Conservation (phyloP, 352 stramenopile species). For the Pythium monospermum region DNA sequence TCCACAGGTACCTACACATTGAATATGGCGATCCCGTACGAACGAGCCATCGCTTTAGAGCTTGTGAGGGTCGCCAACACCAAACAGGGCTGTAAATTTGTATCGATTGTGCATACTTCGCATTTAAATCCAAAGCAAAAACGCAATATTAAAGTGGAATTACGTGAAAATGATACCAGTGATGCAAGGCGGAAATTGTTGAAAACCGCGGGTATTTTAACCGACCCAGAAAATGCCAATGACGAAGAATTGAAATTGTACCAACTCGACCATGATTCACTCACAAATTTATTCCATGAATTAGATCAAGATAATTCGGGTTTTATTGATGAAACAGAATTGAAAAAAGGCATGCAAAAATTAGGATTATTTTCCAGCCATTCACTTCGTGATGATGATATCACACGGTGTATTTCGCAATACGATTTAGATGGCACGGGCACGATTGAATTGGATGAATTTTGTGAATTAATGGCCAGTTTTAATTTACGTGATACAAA, state of each 20-base stretch:
- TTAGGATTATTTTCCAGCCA: conserved; percentile 27
- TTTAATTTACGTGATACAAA: too few relatives aligned
- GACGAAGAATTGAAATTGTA: conserved; percentile 27
- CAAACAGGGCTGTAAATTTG: conserved; percentile 78
- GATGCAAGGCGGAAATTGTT: conserved; percentile 43
- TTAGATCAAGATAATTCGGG: conserved; percentile 64
- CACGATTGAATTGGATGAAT: conserved; percentile 74
- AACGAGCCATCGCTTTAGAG: conserved; percentile 64
- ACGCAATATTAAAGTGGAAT: conserved; percentile 55
- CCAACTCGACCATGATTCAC: conserved; percentile 42
- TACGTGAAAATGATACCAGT: conserved; percentile 39
- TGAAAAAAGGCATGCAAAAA: conserved; percentile 44
- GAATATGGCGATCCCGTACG: conserved; percentile 73
- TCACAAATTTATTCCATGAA: conserved; percentile 53
- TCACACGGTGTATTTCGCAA: conserved; percentile 54
- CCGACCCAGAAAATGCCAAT: conserved; percentile 27
- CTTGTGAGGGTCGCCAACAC: conserved; percentile 64
- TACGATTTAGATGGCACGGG: conserved; percentile 73
- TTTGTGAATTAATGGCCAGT: conserved; percentile 70
- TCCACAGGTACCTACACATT: conserved; percentile 70
- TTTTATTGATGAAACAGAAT: conserved; percentile 56
- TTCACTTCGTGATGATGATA: conserved; percentile 53
- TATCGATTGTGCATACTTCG: conserved; percentile 58
- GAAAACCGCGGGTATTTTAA: conserved; percentile 69
- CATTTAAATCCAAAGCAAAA: conserved; percentile 29